A percentile compares a stretch with the other conserved stretches of the same genome.
These are phyloP conservation scores for Stachybotrys elegans DNA, from an alignment of 2,329 filamentous ascomycete species.

Conservation along the genomic window DNA sequence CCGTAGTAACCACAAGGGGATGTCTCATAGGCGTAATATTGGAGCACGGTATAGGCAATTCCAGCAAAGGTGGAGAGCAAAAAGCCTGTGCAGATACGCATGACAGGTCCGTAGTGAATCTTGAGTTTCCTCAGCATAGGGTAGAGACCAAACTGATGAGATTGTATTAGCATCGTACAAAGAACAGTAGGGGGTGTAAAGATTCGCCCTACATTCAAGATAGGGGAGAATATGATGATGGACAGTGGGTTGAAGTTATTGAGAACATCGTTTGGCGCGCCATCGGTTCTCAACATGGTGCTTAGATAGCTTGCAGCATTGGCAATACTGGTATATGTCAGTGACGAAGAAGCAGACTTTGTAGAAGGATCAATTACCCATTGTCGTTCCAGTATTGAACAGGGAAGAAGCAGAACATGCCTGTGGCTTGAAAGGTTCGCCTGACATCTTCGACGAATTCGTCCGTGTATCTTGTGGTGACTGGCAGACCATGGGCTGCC, in stretches of 20 bases:
- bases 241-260: conserved; percentile 54
- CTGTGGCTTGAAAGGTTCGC: conserved; percentile 40
- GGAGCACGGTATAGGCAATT: conserved; percentile 50
- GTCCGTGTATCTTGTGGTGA: conserved; percentile 56
- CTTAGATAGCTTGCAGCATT: conserved; percentile 28
- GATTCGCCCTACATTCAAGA: conserved; percentile 15
- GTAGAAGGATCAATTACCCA: conserved; percentile 10
- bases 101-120: conserved; percentile 55
- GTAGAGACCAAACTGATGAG: conserved; percentile 37
- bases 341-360: background rate
- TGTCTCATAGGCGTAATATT: conserved; percentile 53
- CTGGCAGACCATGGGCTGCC: conserved; percentile 31
- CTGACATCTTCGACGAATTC: conserved; percentile 62
- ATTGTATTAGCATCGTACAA: too few relatives aligned
- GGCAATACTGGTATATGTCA: conserved; percentile 24
- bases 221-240: conserved; percentile 43
- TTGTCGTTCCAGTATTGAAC: conserved; percentile 35
- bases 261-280: conserved; percentile 57
- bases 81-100: conserved; percentile 54
- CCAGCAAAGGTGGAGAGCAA: conserved; percentile 42
- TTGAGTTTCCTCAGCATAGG: conserved; percentile 45
- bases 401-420: conserved; percentile 36
- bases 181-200: background rate
- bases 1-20: conserved; percentile 38
- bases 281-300: conserved; percentile 39